phyloP scores from a whole-genome alignment of 495 filamentous ascomycete genomes.

The Neurospora tetraspora region DNA sequence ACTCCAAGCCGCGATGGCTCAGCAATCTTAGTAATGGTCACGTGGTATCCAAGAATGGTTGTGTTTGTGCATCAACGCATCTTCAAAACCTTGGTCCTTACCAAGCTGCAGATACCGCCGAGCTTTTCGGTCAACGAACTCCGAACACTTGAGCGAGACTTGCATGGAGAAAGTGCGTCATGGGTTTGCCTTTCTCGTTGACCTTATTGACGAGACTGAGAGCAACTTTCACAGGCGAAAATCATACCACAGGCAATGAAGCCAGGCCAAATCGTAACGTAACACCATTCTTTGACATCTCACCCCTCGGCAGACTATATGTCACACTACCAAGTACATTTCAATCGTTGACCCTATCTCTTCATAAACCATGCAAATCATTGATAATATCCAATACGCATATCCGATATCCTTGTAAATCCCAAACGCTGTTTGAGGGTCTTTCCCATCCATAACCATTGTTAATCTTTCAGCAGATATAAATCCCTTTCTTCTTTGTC shows the following conservation, averaged over 20 bases:
- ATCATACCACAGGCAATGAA: background rate
- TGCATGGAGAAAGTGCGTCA: background rate
- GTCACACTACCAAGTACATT: background rate
- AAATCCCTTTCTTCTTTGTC: background rate
- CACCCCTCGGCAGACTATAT: background rate
- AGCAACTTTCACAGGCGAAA: background rate
- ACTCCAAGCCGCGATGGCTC: too few species aligned
- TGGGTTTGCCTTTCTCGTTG: background rate
- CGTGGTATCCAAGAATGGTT: background rate
- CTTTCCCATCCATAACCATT: background rate
- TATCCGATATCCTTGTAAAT: background rate
- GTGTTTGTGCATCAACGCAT: background rate
- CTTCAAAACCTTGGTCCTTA: background rate
- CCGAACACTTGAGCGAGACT: too few species aligned
- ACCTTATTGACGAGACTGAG: background rate
- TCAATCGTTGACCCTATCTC: background rate
- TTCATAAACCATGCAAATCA: background rate
- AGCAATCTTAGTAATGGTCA: background rate
- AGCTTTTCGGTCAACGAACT: background rate
- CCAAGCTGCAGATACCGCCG: background rate
- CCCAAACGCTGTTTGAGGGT: background rate
- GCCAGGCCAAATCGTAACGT: background rate
- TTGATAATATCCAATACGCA: background rate
- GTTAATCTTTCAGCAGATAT: background rate
- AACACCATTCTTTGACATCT: background rate